Conservation (phyloP, 805 yeast species). For the Pichia cabralensis region DNA sequence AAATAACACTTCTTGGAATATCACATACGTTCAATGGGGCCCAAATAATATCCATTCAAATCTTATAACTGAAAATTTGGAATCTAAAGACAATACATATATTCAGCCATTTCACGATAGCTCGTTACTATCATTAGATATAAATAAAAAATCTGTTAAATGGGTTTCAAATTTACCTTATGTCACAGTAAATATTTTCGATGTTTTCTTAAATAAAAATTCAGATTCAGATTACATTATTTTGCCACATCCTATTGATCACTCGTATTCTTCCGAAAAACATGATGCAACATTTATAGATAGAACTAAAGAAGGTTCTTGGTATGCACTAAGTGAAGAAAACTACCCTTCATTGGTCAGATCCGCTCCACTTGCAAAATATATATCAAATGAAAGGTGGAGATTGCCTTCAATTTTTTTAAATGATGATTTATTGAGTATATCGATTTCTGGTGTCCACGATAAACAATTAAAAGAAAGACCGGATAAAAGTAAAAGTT, state of each 20-base stretch:
- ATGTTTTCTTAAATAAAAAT: slow-evolving; percentile 38
- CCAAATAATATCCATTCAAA: slow-evolving; percentile 72
- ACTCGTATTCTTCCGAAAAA: not conserved
- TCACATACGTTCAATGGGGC: slow-evolving; percentile 83
- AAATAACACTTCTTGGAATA: slow-evolving; percentile 68
- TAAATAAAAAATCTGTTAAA: slow-evolving; percentile 55
- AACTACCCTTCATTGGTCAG: slow-evolving; percentile 75
- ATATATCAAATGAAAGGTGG: slow-evolving; percentile 39
- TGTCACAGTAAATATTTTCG: slow-evolving; percentile 70
- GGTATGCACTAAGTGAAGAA: slow-evolving; percentile 79
- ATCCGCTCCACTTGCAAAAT: slow-evolving; percentile 67
- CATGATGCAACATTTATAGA: slow-evolving; percentile 52
- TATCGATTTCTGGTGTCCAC: slow-evolving; percentile 45
- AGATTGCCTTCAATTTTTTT: slow-evolving; percentile 28
- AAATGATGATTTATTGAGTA: slow-evolving; percentile 29
- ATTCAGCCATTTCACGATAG: slow-evolving; percentile 80
- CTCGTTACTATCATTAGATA: slow-evolving; percentile 66
- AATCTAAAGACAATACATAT: slow-evolving; percentile 62
- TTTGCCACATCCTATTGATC: slow-evolving; percentile 58
- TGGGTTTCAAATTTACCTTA: slow-evolving; percentile 75
- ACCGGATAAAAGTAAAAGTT: slow-evolving; percentile 1
- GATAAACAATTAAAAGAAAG: slow-evolving; percentile 16
- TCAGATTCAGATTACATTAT: slow-evolving; percentile 33
- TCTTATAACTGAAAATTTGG: slow-evolving; percentile 36
- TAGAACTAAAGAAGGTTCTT: slow-evolving; percentile 50